phyloP scores from a whole-genome alignment of 345 rosid genomes.

The Salix suchowensis region DNA sequence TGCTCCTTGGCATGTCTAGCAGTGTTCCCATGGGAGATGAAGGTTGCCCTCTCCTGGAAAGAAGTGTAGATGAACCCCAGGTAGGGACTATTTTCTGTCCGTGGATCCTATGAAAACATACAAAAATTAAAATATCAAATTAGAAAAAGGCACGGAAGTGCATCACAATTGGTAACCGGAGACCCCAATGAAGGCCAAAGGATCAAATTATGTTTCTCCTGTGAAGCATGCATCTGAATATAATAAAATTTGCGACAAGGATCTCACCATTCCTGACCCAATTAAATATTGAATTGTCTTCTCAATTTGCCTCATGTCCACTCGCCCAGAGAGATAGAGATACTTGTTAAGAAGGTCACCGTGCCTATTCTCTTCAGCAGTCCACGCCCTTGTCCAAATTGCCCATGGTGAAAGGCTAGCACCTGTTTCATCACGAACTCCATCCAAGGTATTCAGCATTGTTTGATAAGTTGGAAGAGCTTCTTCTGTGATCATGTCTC shows the following conservation, averaged over 20 bases:
- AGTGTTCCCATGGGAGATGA: slow-evolving; percentile 90
- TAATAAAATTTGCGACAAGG: slow-evolving; percentile 9
- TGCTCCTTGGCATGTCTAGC: slow-evolving; percentile 82
- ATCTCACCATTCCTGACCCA: slow-evolving; percentile 71
- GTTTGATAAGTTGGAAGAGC: slow-evolving; percentile 85
- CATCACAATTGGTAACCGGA: too few relatives aligned
- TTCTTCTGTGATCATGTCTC: slow-evolving; percentile 86
- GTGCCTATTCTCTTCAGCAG: slow-evolving; percentile 74
- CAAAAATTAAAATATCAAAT: background rate
- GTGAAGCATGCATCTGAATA: background rate
- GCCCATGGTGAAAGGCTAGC: slow-evolving; percentile 82
- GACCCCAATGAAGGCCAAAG: background rate
- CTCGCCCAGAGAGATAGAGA: slow-evolving; percentile 66
- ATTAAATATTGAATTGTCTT: slow-evolving; percentile 67
- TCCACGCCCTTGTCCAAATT: slow-evolving; percentile 67
- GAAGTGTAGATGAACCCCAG: slow-evolving; percentile 90
- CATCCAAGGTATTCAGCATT: slow-evolving; percentile 73
- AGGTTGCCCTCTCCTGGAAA: slow-evolving; percentile 97
- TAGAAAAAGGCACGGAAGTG: background rate
- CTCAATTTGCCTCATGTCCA: slow-evolving; percentile 67
- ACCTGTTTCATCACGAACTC: slow-evolving; percentile 74
- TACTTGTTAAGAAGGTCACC: slow-evolving; percentile 72
- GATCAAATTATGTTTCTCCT: background rate
- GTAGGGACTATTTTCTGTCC: slow-evolving; percentile 81
- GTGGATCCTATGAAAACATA: slow-evolving; percentile 53